These are phyloP conservation scores for Lactifluus pinguis DNA, from an alignment of 768 basidiomycete genomes.

Conservation along the genomic window DNA sequence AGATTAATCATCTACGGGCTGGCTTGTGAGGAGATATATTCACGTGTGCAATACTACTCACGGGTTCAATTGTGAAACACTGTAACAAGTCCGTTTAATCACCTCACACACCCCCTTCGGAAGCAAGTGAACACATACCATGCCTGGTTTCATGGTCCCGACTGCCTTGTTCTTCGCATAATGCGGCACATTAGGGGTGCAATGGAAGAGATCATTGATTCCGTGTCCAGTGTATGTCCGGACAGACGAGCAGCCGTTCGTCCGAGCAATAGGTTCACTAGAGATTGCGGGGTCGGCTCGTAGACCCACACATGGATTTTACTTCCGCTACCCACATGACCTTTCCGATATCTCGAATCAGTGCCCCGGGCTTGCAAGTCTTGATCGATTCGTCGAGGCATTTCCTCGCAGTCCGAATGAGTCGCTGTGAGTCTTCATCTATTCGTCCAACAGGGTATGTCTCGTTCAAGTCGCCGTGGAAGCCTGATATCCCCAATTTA, in stretches of 20 bases:
- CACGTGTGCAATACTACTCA: slow-evolving; percentile 23
- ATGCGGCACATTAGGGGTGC: slow-evolving; percentile 82
- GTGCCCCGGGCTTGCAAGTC: slow-evolving; percentile 85
- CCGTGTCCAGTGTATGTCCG: slow-evolving; percentile 91
- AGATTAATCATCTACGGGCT: slow-evolving; percentile 80
- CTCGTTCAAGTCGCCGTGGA: slow-evolving; percentile 87
- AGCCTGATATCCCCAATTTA: slow-evolving; percentile 40
- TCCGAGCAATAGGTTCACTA: slow-evolving; percentile 79
- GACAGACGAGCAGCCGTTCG: slow-evolving; percentile 83
- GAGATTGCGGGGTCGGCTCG: background rate
- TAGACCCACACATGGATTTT: slow-evolving; percentile 2
- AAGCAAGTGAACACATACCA: slow-evolving; percentile 49
- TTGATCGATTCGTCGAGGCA: slow-evolving; percentile 86
- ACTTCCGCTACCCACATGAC: slow-evolving; percentile 52
- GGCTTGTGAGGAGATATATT: slow-evolving; percentile 9
- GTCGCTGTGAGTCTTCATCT: slow-evolving; percentile 71
- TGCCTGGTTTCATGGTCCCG: slow-evolving; percentile 89
- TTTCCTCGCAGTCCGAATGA: slow-evolving; percentile 76
- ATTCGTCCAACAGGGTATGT: slow-evolving; percentile 86
- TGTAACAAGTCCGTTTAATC: slow-evolving; percentile 19
- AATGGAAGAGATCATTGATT: slow-evolving; percentile 80
- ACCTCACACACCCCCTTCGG: background rate
- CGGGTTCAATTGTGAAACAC: slow-evolving; percentile 72
- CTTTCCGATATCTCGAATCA: slow-evolving; percentile 84
- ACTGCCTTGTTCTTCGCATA: slow-evolving; percentile 92